These are phyloP conservation scores for Magnolia kwangsiensis DNA, from an alignment of 164 flowering plant genomes.

Conservation along the genomic window DNA sequence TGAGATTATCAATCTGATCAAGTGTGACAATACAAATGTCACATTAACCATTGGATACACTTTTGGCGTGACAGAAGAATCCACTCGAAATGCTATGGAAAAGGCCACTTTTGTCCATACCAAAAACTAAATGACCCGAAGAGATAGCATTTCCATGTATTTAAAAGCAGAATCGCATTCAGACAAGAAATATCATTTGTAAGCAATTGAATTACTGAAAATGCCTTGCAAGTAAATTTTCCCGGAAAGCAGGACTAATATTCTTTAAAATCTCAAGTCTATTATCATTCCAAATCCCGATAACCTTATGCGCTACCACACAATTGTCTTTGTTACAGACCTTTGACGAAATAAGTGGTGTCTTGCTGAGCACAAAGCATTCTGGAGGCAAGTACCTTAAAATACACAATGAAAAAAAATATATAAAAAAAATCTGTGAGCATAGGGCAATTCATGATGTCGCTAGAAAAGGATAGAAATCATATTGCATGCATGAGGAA, in stretches of 20 bases:
- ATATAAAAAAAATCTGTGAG: background rate
- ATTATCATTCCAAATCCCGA: background rate
- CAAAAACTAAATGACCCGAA: too few relatives aligned
- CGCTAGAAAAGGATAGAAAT: too few relatives aligned
- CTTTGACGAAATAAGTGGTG: slow-evolving; percentile 93
- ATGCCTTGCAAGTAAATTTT: background rate
- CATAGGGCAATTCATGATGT: background rate
- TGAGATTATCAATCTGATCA: too few relatives aligned
- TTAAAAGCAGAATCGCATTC: too few relatives aligned
- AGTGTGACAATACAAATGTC: too few relatives aligned
- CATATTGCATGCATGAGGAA: too few relatives aligned
- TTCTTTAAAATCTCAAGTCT: background rate
- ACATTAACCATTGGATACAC: too few relatives aligned
- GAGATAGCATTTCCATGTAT: too few relatives aligned
- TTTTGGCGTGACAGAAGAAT: too few relatives aligned
- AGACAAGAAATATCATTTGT: background rate
- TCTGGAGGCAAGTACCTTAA: slow-evolving; percentile 97
- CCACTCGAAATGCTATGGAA: too few relatives aligned
- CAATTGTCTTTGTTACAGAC: slow-evolving; percentile 30
- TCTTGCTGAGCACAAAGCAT: slow-evolving; percentile 92
- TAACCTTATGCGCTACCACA: background rate
- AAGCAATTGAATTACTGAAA: background rate
- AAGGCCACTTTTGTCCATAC: too few relatives aligned
- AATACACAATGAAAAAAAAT: background rate
- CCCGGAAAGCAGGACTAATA: too few relatives aligned